Conservation (phyloP, 2,329 filamentous ascomycete genomes). For the Cytospora mali region DNA sequence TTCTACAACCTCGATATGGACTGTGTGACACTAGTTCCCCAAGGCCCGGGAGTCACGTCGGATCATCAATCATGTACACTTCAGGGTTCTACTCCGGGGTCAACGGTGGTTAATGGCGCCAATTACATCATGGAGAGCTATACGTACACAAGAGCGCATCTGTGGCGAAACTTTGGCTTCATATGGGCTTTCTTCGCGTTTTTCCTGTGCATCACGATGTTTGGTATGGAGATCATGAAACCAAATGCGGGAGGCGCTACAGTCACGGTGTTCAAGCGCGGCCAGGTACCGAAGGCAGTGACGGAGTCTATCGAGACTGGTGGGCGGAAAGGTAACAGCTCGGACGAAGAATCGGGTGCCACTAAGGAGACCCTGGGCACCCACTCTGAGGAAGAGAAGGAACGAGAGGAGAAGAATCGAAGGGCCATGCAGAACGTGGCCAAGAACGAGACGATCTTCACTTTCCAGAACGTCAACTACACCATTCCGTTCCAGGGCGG, state of each 20-base stretch:
- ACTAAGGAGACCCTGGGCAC: not conserved
- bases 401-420: slow-evolving; percentile 13
- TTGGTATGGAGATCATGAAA: slow-evolving; percentile 62
- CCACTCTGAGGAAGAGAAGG: not conserved
- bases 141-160: slow-evolving; percentile 43
- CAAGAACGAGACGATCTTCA: slow-evolving; percentile 56
- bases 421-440: slow-evolving; percentile 24
- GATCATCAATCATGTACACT: slow-evolving; percentile 10
- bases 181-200: slow-evolving; percentile 65
- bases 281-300: slow-evolving; percentile 55
- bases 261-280: slow-evolving; percentile 59
- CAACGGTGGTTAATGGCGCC: slow-evolving; percentile 56
- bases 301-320: slow-evolving; percentile 59
- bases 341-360: slow-evolving; percentile 51
- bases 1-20: slow-evolving; percentile 59
- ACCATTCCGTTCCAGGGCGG: slow-evolving; percentile 64
- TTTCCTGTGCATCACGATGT: slow-evolving; percentile 59
- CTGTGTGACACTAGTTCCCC: slow-evolving; percentile 57
- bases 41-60: slow-evolving; percentile 41
- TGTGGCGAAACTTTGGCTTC: slow-evolving; percentile 66
- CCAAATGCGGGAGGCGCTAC: slow-evolving; percentile 16
- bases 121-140: slow-evolving; percentile 61
- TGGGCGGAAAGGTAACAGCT: slow-evolving; percentile 44
- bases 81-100: slow-evolving; percentile 53
- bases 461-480: slow-evolving; percentile 73